phyloP scores from a whole-genome alignment of 768 basidiomycete genomes.

The Leucocoprinus leucothites region DNA sequence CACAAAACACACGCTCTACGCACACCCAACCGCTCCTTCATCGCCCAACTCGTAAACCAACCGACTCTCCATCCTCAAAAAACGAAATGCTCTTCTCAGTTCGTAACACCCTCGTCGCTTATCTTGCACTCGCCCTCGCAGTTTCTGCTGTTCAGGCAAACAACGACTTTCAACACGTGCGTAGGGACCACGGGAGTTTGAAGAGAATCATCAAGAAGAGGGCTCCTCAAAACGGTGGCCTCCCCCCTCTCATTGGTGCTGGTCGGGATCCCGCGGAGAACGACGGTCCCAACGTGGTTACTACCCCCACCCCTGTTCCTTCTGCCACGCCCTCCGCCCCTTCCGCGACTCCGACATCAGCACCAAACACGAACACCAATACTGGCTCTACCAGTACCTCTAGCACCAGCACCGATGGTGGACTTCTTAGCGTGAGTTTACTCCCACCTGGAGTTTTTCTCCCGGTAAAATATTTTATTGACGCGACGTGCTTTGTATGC shows the following conservation, averaged over 20 bases:
- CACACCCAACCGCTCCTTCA: conserved; percentile 36
- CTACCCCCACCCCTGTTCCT: conserved; percentile 15
- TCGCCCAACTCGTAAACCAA: conserved; percentile 8
- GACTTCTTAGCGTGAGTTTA: not conserved
- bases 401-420: not conserved
- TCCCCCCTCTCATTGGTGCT: conserved; percentile 31
- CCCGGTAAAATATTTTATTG: not conserved
- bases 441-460: not conserved
- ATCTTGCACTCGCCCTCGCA: conserved; percentile 51
- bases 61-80: not conserved
- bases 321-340: conserved; percentile 16
- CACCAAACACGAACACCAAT: not conserved
- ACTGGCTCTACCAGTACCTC: not conserved
- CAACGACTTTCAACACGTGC: conserved; percentile 37
- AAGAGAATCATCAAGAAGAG: conserved; percentile 67
- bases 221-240: conserved; percentile 16
- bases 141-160: conserved; percentile 41
- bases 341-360: not conserved
- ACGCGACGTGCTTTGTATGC: not conserved
- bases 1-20: conserved; percentile 43
- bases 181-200: conserved; percentile 53
- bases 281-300: conserved; percentile 4
- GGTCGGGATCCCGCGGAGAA: conserved; percentile 22
- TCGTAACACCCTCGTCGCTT: conserved; percentile 56
- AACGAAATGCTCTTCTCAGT: conserved; percentile 5